Conservation (phyloP, 2,329 filamentous ascomycete genomes). For the Trichophyton mentagrophytes region DNA sequence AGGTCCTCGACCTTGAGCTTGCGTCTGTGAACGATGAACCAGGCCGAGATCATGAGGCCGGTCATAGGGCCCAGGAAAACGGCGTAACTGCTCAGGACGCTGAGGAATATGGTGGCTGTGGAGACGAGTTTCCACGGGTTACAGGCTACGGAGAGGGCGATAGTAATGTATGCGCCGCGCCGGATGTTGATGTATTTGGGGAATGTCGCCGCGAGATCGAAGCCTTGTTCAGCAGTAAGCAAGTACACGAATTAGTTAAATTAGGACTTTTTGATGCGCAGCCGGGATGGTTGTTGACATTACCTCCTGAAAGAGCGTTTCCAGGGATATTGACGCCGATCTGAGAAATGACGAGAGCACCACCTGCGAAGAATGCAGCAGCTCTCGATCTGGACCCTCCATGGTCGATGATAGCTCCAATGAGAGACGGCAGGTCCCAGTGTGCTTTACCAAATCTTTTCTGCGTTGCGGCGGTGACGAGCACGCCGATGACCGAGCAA, state of each 20-base stretch:
- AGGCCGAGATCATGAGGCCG: conserved; percentile 24
- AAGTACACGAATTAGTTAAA: neutral
- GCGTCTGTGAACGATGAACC: conserved; percentile 25
- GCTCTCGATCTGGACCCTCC: conserved; percentile 28
- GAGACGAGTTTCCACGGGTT: conserved; percentile 42
- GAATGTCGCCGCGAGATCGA: conserved; percentile 43
- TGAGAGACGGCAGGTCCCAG: conserved; percentile 35
- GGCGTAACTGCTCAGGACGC: conserved; percentile 33
- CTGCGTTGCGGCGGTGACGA: conserved; percentile 23
- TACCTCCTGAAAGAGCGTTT: conserved; percentile 36
- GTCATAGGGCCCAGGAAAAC: conserved; percentile 37
- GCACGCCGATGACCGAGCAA: conserved; percentile 19
- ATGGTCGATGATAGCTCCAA: conserved; percentile 27
- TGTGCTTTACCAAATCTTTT: conserved; percentile 25
- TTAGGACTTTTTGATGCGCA: neutral
- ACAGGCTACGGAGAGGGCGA: conserved; percentile 11
- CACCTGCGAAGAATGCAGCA: conserved; percentile 36
- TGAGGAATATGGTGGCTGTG: conserved; percentile 36
- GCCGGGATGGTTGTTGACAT: neutral
- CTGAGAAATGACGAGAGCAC: conserved; percentile 35
- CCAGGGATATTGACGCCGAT: conserved; percentile 30
- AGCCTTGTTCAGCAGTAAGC: conserved; percentile 24
- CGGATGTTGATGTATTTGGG: conserved; percentile 45
- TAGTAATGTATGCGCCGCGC: conserved; percentile 38
- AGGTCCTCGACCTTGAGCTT: conserved; percentile 35